Evolutionary conservation across 2,329 filamentous ascomycete genomes (phyloP), one percentile per base, ranked within the genome.

Genomic region (Aspergillus neotritici): DNA sequence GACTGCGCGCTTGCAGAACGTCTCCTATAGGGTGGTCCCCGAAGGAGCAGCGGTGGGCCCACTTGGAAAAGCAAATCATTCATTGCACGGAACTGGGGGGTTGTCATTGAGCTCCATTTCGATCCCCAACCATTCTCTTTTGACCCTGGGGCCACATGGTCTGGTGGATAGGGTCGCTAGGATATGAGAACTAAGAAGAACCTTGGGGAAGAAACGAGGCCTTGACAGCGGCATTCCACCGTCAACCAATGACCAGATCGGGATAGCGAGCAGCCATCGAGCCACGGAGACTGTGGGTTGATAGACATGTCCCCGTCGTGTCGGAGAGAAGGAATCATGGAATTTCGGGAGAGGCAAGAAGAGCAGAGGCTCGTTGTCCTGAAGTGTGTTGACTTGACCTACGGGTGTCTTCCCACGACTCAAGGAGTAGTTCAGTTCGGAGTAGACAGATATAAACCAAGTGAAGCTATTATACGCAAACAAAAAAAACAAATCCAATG

Each of bases 1-100:
- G 54, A 35, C 51, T 37, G 37, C 50, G 61, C 61, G 61, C 58
- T 57, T 64, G 56, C 54, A 63, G 51, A 50, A 49, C 44, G 33
- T 15, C 21, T 52, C 14, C 50, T 14, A 64, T 63, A 58, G 57
- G 61, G 34, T 40, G 25, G 7, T 14, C 14, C 12, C 35, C 8
- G 21, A 12, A 21, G 21, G 41, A 47, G 46, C 41, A 49, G 44
- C 45, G 28, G 43, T 41, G 30, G 43, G 46, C 44, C 49, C 47
- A 52, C 49, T 32, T 17, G 14, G 14, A 17, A 17, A 33, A 40
- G 41, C 51, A 44, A 55, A 55, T 55, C 51, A 53, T 30, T 55
- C 51, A 53, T 30, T 30, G 31, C 7, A 25, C 21, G 17, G 21
- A 32, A 4, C 34, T 34, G n/a, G 25, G 14, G 31, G 15, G 31